phyloP scores from a whole-genome alignment of 495 filamentous ascomycete species.

The Stereocaulon alpinum region DNA sequence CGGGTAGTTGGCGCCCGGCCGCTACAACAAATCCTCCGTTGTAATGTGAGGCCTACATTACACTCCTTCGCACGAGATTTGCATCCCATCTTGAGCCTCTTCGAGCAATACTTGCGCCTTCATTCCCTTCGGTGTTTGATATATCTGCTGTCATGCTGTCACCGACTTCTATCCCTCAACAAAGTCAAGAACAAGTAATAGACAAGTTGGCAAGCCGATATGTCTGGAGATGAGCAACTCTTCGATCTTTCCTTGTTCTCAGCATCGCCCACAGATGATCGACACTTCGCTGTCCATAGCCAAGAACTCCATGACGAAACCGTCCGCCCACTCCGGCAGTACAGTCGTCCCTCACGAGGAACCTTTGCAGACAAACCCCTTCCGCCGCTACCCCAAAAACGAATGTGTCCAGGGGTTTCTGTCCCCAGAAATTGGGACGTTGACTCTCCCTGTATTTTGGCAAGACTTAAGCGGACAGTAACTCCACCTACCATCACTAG shows the following conservation, averaged over 20 bases:
- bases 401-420: constrained; percentile 8
- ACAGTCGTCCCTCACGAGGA: constrained; percentile 9
- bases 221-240: constrained; percentile 16
- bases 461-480: constrained; percentile 15
- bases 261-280: constrained; percentile 19
- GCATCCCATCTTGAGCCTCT: constrained; percentile 5
- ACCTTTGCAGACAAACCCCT: constrained; percentile 14
- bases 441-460: constrained; percentile 20
- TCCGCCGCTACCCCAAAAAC: constrained; percentile 18
- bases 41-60: neutral
- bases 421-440: constrained; percentile 10
- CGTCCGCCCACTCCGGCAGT: neutral
- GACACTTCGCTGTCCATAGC: constrained; percentile 9
- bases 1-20: constrained; percentile 6
- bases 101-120: constrained; percentile 5
- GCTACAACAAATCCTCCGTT: neutral
- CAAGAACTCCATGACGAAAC: neutral
- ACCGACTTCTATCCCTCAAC: constrained; percentile 2
- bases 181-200: neutral
- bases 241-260: constrained; percentile 26
- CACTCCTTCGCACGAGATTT: neutral
- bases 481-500: constrained; percentile 1
- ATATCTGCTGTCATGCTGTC: constrained; percentile 1
- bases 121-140: neutral
- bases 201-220: constrained; percentile 5